Evolutionary conservation across 2,329 filamentous ascomycete genomes (phyloP).

Genomic region (Cercospora berteroae): DNA sequence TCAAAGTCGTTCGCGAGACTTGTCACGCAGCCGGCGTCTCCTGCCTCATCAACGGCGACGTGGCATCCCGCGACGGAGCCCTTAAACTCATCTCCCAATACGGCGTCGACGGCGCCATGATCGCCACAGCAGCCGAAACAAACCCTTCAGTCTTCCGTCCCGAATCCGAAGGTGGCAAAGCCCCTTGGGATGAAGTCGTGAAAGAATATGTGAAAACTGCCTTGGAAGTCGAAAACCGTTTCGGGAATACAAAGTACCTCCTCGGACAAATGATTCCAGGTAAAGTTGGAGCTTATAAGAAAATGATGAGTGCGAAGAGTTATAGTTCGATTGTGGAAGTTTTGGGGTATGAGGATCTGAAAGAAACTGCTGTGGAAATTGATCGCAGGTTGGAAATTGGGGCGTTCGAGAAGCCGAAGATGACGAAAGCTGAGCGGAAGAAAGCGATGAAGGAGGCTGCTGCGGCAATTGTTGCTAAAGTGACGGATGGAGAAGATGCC

Average conservation of each 20-base stretch:
- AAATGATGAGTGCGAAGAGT: conserved; percentile 64
- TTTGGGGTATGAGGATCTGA: conserved; percentile 60
- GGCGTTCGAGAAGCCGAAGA: conserved; percentile 46
- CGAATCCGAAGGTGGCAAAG: conserved; percentile 65
- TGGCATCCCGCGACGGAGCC: conserved; percentile 71
- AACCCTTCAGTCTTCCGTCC: conserved; percentile 85
- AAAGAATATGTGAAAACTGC: conserved; percentile 69
- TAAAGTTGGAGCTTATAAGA: conserved; percentile 63
- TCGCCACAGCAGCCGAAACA: conserved; percentile 85
- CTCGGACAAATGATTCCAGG: conserved; percentile 83
- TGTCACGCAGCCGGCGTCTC: conserved; percentile 85
- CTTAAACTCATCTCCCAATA: conserved; percentile 70
- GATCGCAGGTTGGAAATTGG: conserved; percentile 63
- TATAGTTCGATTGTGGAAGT: conserved; percentile 68
- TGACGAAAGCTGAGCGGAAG: conserved; percentile 48
- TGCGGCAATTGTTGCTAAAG: conserved; percentile 48
- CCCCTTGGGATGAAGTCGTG: conserved; percentile 74
- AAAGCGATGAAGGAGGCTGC: conserved; percentile 39
- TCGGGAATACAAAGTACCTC: conserved; percentile 89
- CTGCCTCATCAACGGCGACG: conserved; percentile 94
- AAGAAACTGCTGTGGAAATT: conserved; percentile 61
- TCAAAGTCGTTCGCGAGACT: conserved; percentile 76
- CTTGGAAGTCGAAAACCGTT: conserved; percentile 79
- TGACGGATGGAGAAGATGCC: conserved; percentile 22
- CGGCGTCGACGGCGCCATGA: conserved; percentile 94